These are phyloP conservation scores for Trichosporon sp. DNA, from an alignment of 1,284 basidiomycete species.

Conservation along the genomic window DNA sequence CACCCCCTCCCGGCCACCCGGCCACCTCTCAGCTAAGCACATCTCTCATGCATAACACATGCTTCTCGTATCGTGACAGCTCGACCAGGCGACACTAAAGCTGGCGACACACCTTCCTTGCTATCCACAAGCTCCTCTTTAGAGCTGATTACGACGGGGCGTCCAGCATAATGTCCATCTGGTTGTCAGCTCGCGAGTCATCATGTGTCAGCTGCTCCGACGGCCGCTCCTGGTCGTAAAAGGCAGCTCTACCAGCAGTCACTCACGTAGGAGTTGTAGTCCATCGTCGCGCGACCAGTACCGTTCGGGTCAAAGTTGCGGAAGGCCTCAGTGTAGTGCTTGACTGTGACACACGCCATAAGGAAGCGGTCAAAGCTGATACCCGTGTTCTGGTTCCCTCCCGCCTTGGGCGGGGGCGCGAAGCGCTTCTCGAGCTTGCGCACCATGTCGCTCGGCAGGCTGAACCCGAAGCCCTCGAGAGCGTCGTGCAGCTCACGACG, in stretches of 20 bases:
- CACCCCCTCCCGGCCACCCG: too few species aligned
- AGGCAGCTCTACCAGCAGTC: not conserved
- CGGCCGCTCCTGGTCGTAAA: not conserved
- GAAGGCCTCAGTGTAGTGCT: conserved; percentile 57
- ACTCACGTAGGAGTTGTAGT: conserved; percentile 55
- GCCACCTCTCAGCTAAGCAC: not conserved
- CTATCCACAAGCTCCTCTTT: not conserved
- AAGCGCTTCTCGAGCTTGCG: conserved; percentile 54
- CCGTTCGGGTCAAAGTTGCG: conserved; percentile 50
- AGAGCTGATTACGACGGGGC: conserved; percentile 38
- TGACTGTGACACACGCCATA: conserved; percentile 58
- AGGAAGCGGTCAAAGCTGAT: conserved; percentile 57
- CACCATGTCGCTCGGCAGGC: conserved; percentile 54
- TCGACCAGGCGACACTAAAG: not conserved
- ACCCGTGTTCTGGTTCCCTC: conserved; percentile 37
- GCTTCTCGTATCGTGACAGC: not conserved
- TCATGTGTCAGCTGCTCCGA: too few species aligned
- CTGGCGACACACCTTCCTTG: not conserved
- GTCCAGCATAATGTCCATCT: conserved; percentile 54
- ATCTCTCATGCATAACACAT: not conserved
- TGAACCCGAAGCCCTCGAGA: conserved; percentile 55
- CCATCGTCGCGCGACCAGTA: conserved; percentile 49
- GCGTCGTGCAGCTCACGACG: conserved; percentile 56
- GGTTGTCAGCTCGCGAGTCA: not conserved
- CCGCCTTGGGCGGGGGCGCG: conserved; percentile 49